These are phyloP conservation scores for Aspergillus sclerotiicarbonarius DNA, from an alignment of 495 filamentous ascomycete species.

Conservation along the genomic window DNA sequence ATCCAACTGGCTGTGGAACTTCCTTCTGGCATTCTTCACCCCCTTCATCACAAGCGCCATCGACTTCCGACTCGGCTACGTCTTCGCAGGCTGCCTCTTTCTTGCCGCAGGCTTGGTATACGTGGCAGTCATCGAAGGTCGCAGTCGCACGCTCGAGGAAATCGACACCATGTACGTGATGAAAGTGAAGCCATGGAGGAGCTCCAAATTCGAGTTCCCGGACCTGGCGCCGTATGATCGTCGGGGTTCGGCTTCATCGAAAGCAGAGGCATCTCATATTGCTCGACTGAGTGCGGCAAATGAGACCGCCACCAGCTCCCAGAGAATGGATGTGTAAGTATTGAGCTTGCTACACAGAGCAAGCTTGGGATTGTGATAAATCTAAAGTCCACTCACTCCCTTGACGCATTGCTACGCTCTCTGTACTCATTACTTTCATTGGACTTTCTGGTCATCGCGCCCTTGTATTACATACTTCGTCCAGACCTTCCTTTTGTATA, in stretches of 20 bases:
- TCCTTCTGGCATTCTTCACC: constrained; percentile 77
- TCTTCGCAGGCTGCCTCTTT: constrained; percentile 71
- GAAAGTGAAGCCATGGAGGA: constrained; percentile 56
- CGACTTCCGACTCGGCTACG: constrained; percentile 70
- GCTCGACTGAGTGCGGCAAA: background rate
- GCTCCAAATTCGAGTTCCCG: constrained; percentile 11
- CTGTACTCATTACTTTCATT: too few species aligned
- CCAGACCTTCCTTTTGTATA: too few species aligned
- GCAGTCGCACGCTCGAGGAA: constrained; percentile 67
- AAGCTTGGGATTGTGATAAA: too few species aligned
- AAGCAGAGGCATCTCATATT: background rate
- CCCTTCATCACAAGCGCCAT: constrained; percentile 70
- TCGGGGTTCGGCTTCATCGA: background rate
- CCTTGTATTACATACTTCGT: too few species aligned
- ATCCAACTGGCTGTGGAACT: constrained; percentile 88
- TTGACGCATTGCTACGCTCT: too few species aligned
- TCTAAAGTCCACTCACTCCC: too few species aligned
- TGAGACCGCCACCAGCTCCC: background rate
- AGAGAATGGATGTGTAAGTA: background rate
- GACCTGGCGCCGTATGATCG: background rate
- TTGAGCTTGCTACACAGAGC: too few species aligned
- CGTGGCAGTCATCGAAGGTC: constrained; percentile 69
- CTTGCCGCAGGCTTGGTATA: constrained; percentile 66
- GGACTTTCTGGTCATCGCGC: too few species aligned
- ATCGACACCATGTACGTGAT: constrained; percentile 67